A percentile compares a stretch with the other conserved stretches of the same genome.
Evolutionary conservation across 2,329 filamentous ascomycete genomes (phyloP).

Genomic region (Macrophomina tecta): DNA sequence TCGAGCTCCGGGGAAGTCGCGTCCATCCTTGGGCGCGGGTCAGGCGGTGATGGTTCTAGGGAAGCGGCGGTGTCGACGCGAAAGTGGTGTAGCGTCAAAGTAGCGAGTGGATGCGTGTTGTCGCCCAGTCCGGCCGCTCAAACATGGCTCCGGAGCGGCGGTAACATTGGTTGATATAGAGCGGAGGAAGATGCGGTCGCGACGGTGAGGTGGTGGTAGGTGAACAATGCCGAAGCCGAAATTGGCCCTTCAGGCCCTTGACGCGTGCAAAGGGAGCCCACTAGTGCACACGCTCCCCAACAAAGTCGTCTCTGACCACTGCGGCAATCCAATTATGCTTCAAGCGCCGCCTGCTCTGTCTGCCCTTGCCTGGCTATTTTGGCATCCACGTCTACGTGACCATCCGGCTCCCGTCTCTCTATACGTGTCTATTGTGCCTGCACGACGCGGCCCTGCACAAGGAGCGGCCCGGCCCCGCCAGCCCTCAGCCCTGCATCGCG

Average conservation of each 20-base stretch:
- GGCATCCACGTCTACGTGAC: not conserved
- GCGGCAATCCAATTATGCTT: not conserved
- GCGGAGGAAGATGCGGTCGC: slow-evolving; percentile 15
- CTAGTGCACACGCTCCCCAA: slow-evolving; percentile 12
- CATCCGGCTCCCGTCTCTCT: not conserved
- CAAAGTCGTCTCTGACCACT: slow-evolving; percentile 17
- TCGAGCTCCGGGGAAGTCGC: slow-evolving; percentile 28
- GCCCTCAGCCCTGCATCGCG: slow-evolving; percentile 14
- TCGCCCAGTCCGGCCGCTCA: slow-evolving; percentile 12
- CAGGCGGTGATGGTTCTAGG: not conserved
- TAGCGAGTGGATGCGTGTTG: slow-evolving; percentile 14
- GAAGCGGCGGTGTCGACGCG: not conserved
- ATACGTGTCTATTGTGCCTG: not conserved
- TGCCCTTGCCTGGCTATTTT: not conserved
- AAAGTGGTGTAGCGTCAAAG: not conserved
- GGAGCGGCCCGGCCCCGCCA: slow-evolving; percentile 21
- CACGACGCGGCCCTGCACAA: slow-evolving; percentile 7
- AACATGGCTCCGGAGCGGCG: slow-evolving; percentile 21
- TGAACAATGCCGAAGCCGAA: slow-evolving; percentile 25
- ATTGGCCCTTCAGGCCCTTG: slow-evolving; percentile 20
- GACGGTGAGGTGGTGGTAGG: slow-evolving; percentile 23
- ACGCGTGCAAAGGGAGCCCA: slow-evolving; percentile 25
- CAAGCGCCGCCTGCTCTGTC: not conserved
- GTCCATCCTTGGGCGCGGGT: slow-evolving; percentile 26
- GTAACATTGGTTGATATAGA: slow-evolving; percentile 26